These are phyloP conservation scores for Xenoacremonium recifei DNA, from an alignment of 2,329 filamentous ascomycete species.

Conservation along the genomic window DNA sequence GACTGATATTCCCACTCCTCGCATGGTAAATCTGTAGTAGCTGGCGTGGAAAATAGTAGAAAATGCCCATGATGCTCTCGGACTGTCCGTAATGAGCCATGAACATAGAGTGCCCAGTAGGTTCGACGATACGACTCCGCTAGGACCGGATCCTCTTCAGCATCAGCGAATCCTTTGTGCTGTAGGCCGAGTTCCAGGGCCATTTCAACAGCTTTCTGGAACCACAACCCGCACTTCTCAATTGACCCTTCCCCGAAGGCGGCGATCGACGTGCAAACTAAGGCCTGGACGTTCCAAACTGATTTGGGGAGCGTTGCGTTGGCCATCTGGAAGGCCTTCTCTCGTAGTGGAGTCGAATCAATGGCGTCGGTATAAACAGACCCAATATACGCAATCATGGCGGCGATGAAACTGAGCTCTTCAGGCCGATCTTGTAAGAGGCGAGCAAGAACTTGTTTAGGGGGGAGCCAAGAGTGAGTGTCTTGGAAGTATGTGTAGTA, in stretches of 20 bases:
- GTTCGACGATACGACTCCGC: constrained; percentile 24
- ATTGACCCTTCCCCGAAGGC: constrained; percentile 10
- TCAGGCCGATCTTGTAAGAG: constrained; percentile 5
- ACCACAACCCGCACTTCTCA: constrained; percentile 3
- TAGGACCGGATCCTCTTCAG: constrained; percentile 9
- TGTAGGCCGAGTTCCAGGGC: constrained; percentile 18
- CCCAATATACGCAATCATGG: constrained; percentile 19
- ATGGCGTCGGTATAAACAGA: constrained; percentile 14
- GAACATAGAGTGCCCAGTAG: constrained; percentile 23
- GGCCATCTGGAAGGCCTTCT: constrained; percentile 15
- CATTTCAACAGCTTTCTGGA: constrained; percentile 12
- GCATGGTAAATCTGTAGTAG: constrained; percentile 21
- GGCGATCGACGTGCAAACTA: constrained; percentile 18
- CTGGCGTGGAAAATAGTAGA: constrained; percentile 5
- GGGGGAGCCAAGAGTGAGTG: constrained; percentile 21
- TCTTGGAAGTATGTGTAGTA: constrained; percentile 24
- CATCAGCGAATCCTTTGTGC: constrained; percentile 15
- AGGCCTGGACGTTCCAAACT: constrained; percentile 23
- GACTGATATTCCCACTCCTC: constrained; percentile 23
- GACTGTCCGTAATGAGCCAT: constrained; percentile 17
- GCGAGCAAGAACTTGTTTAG: constrained; percentile 10
- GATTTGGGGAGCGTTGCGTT: constrained; percentile 6
- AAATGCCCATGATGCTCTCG: constrained; percentile 10
- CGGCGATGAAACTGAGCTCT: constrained; percentile 8
- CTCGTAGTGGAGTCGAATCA: constrained; percentile 9